Evolutionary conservation across 164 flowering plant species (phyloP), one percentile per base, ranked within the genome.

Genomic region (Vitis riparia): DNA sequence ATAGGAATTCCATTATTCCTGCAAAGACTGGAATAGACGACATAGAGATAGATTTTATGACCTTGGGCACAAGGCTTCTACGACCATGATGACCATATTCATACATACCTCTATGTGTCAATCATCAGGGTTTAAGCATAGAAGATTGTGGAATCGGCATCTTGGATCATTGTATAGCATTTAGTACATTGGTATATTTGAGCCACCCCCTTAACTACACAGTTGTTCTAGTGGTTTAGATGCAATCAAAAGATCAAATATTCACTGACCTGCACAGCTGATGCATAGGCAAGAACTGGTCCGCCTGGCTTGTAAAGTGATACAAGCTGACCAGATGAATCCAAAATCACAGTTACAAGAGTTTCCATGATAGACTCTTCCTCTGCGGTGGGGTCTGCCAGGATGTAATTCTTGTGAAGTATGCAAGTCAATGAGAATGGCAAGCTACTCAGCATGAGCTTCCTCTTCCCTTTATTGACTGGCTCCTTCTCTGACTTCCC

Each of bases 231-330:
- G 44, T 37, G 44, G 44, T 37, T 37, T 37, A 37, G 32, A 67
- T 71, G 3, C 53, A 53, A 68, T 30, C 60, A 62, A 32, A 5
- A 52, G 29, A 57, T 51, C 1, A 70, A 16, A 15, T 9, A 17
- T 15, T 14, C 60, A 78, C 81, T 73, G 32, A 91, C 99, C 97
- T 90, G 87, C 60, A 91, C 55, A 52, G 85, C 81, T 44, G 92
- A 86, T 32, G 88, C 78, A 75, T 75, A 74, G 11, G 95, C 93
- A 64, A 93, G 90, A 82, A 86, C 82, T n/a, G 88, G 68, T 58
- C 99, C 97, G 27, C 99, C 99, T 10, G 94, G 93, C 76, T 93
- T 95, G 78, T 89, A 84, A 68, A 93, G 77, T 15, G 96, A 95
- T n/a, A 95, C 91, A 50, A 95, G 92, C 55, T 81, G 87, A 62